phyloP scores from a whole-genome alignment of 2,329 filamentous ascomycete species.

The Diaporthe velutina region DNA sequence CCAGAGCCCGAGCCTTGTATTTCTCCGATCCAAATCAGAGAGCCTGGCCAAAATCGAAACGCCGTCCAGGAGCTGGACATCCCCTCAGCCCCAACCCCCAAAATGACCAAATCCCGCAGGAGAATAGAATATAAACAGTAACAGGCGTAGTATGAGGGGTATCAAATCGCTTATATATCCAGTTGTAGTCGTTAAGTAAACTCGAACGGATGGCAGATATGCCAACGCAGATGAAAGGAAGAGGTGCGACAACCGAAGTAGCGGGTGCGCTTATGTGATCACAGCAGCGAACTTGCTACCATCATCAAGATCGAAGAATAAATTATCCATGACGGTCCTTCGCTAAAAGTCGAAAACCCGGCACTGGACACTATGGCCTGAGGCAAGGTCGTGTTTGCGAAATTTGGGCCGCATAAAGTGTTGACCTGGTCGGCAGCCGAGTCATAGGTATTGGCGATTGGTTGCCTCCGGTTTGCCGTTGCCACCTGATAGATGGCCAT shows the following conservation, averaged over 20 bases:
- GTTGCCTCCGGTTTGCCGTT: conserved; percentile 73
- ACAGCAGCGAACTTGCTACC: conserved; percentile 31
- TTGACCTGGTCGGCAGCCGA: conserved; percentile 81
- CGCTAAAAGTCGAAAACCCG: conserved; percentile 12
- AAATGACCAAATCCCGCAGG: not conserved
- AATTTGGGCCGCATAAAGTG: conserved; percentile 69
- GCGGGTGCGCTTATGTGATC: not conserved
- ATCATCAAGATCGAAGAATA: not conserved
- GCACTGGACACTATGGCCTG: conserved; percentile 46
- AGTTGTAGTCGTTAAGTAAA: conserved; percentile 21
- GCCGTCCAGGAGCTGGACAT: conserved; percentile 1
- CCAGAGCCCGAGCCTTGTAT: not conserved
- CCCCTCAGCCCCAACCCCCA: not conserved
- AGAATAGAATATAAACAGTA: conserved; percentile 23
- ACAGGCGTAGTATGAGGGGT: conserved; percentile 30
- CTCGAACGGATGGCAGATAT: not conserved
- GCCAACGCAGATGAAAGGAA: not conserved
- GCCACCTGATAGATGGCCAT: conserved; percentile 85
- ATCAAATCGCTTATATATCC: conserved; percentile 33
- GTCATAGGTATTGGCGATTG: conserved; percentile 77
- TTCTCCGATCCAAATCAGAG: not conserved
- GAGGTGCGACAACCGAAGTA: no score
- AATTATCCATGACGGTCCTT: conserved; percentile 18
- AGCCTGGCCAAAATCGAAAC: conserved; percentile 27
- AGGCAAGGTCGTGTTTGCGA: conserved; percentile 69